phyloP scores from a whole-genome alignment of 164 flowering plant species.

The Pachysandra terminalis region DNA sequence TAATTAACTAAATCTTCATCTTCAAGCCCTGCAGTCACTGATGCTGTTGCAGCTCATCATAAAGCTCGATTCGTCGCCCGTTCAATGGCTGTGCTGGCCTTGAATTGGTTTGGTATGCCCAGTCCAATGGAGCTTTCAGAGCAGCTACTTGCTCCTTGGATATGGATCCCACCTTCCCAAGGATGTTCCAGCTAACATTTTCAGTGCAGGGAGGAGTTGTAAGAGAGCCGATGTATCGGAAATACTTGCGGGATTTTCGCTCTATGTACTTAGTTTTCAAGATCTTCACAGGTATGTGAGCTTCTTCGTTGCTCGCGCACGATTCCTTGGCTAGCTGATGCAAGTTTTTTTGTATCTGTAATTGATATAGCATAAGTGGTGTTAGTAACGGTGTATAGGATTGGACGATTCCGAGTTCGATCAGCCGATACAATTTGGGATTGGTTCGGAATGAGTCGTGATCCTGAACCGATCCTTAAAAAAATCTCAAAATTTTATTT shows the following conservation, averaged over 20 bases:
- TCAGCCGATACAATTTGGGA: too few relatives aligned
- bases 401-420: too few relatives aligned
- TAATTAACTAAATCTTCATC: too few relatives aligned
- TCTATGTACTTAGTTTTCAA: constrained; percentile 26
- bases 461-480: too few relatives aligned
- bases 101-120: constrained; percentile 34
- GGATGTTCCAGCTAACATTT: constrained; percentile 49
- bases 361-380: too few relatives aligned
- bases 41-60: constrained; percentile 17
- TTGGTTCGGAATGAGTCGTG: too few relatives aligned
- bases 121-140: constrained; percentile 46
- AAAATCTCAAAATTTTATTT: too few relatives aligned
- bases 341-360: constrained; percentile 27
- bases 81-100: constrained; percentile 71
- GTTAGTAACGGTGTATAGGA: too few relatives aligned
- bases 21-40: too few relatives aligned
- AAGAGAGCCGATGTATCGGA: constrained; percentile 55
- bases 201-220: constrained; percentile 60
- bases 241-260: constrained; percentile 41
- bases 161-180: constrained; percentile 54
- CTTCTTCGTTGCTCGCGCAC: constrained; percentile 24
- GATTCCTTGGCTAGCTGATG: constrained; percentile 26
- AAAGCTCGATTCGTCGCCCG: constrained; percentile 46
- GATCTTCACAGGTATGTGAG: constrained; percentile 23
- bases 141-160: constrained; percentile 47